Conservation (phyloP, 371 early-diverging fungal genomes). For the Syncephalastrum contaminatum region DNA sequence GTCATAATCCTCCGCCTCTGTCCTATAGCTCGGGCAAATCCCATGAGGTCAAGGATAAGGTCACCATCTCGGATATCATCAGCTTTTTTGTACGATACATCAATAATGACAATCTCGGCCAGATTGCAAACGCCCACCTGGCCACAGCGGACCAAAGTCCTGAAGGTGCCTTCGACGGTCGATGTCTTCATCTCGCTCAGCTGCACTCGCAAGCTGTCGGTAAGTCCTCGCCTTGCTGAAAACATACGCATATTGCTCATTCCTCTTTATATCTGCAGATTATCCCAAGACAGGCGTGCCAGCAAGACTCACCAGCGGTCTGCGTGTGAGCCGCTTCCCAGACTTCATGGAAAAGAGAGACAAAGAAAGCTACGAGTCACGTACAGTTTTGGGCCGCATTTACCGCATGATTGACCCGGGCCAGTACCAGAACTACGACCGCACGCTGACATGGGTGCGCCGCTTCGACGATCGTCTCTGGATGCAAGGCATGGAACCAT, state of each 20-base stretch:
- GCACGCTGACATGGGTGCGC: too few species aligned
- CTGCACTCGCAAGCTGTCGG: conserved; percentile 57
- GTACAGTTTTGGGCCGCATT: conserved; percentile 60
- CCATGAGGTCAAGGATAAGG: conserved; percentile 24
- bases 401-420: conserved; percentile 51
- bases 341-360: conserved; percentile 80
- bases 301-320: conserved; percentile 34
- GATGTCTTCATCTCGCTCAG: conserved; percentile 62
- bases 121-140: conserved; percentile 74
- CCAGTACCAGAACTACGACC: conserved; percentile 34
- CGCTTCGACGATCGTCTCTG: conserved; percentile 39
- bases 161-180: conserved; percentile 45
- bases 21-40: conserved; percentile 31
- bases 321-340: conserved; percentile 57
- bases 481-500: conserved; percentile 54
- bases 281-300: conserved; percentile 48
- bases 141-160: conserved; percentile 58
- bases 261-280: conserved; percentile 10
- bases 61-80: conserved; percentile 52
- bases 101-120: conserved; percentile 69
- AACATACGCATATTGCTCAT: too few species aligned
- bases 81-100: conserved; percentile 78
- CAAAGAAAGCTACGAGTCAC: conserved; percentile 53
- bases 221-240: conserved; percentile 18
- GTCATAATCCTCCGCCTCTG: conserved; percentile 11